phyloP scores from a whole-genome alignment of 495 filamentous ascomycete genomes.

The Penicillium macrosclerotiorum region DNA sequence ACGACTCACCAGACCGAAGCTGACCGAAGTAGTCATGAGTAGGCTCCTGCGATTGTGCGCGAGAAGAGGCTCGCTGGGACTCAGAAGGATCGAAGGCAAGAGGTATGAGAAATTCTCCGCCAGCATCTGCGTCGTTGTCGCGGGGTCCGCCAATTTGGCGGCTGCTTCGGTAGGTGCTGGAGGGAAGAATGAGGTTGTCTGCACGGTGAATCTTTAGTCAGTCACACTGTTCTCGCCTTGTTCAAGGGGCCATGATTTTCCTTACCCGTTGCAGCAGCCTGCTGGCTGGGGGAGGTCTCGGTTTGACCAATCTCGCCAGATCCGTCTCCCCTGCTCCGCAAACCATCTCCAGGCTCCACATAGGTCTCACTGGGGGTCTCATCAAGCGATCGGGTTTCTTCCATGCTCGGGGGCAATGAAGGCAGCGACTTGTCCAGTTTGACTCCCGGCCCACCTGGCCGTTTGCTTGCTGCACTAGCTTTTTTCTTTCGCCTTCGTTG shows the following conservation, averaged over 20 bases:
- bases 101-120: slow-evolving; percentile 84
- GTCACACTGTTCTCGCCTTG: background rate
- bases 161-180: slow-evolving; percentile 74
- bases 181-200: slow-evolving; percentile 66
- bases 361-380: slow-evolving; percentile 63
- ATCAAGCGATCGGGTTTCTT: slow-evolving; percentile 62
- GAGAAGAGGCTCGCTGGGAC: slow-evolving; percentile 52
- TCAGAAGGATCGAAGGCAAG: slow-evolving; percentile 85
- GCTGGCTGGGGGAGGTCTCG: slow-evolving; percentile 9
- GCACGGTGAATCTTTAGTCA: background rate
- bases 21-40: slow-evolving; percentile 31
- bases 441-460: slow-evolving; percentile 56
- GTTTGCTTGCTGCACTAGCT: slow-evolving; percentile 51
- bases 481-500: slow-evolving; percentile 88
- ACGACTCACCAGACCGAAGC: slow-evolving; percentile 18
- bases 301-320: slow-evolving; percentile 7
- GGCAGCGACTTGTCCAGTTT: slow-evolving; percentile 92
- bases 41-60: slow-evolving; percentile 30
- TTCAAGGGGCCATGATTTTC: background rate
- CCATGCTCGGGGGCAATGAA: slow-evolving; percentile 77
- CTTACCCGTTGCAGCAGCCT: slow-evolving; percentile 21
- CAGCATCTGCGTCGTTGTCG: slow-evolving; percentile 58
- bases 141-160: slow-evolving; percentile 64
- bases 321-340: slow-evolving; percentile 21
- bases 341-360: slow-evolving; percentile 61